These are phyloP conservation scores for Aureobasidium sp. DNA, from an alignment of 2,329 filamentous ascomycete species.

Conservation along the genomic window DNA sequence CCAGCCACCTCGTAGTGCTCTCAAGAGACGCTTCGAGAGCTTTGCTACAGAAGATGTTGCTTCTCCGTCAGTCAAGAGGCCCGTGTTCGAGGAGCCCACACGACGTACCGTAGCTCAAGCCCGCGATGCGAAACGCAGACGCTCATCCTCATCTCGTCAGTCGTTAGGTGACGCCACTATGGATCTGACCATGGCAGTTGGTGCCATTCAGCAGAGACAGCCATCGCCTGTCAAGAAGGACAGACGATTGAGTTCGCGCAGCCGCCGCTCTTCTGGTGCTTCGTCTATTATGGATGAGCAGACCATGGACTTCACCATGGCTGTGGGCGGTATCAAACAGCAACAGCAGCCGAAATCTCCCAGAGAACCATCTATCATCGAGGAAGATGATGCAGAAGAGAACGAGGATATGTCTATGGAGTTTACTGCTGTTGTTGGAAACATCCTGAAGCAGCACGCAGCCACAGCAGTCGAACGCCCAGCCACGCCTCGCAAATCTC, in stretches of 20 bases:
- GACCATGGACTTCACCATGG: slow-evolving; percentile 52
- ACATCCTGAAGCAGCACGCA: slow-evolving; percentile 30
- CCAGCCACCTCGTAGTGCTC: slow-evolving; percentile 30
- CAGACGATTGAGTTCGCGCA: slow-evolving; percentile 28
- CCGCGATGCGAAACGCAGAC: slow-evolving; percentile 34
- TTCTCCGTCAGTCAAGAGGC: slow-evolving; percentile 22
- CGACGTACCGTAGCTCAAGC: slow-evolving; percentile 22
- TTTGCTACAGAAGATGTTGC: slow-evolving; percentile 32
- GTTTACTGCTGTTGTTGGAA: slow-evolving; percentile 43
- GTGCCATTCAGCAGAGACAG: slow-evolving; percentile 26
- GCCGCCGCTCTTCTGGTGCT: slow-evolving; percentile 29
- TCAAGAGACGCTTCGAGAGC: slow-evolving; percentile 34
- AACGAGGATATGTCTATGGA: slow-evolving; percentile 49
- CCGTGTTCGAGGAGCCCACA: slow-evolving; percentile 26
- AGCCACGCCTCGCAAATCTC: slow-evolving; percentile 30
- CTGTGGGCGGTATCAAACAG: slow-evolving; percentile 39
- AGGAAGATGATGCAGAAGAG: slow-evolving; percentile 29
- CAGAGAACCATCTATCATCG: slow-evolving; percentile 4
- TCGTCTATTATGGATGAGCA: slow-evolving; percentile 37
- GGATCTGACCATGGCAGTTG: slow-evolving; percentile 34
- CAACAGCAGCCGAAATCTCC: background rate
- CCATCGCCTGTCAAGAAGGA: slow-evolving; percentile 22
- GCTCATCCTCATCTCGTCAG: slow-evolving; percentile 30
- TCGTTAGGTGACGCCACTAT: slow-evolving; percentile 36
- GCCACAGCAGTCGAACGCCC: slow-evolving; percentile 16